Conservation (phyloP, 176 grass and related monocot species). For the Musa acuminata region DNA sequence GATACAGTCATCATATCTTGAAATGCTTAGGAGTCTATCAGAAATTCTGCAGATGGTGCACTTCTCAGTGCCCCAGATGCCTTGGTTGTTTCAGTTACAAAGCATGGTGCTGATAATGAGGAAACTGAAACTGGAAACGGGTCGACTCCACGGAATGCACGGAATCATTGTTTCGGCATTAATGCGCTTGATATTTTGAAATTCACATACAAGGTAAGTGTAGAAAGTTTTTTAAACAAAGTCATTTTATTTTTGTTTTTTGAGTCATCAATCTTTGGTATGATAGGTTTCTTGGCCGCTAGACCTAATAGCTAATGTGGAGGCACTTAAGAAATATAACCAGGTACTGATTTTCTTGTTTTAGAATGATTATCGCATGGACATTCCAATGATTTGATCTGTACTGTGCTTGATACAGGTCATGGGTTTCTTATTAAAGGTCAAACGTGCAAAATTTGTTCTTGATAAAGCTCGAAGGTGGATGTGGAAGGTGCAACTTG, state of each 20-base stretch:
- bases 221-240: neutral
- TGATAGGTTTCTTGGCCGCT: conserved; percentile 94
- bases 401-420: conserved; percentile 36
- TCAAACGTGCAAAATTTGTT: conserved; percentile 88
- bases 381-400: conserved; percentile 3
- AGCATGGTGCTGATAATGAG: conserved; percentile 31
- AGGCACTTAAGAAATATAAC: conserved; percentile 92
- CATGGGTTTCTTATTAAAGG: conserved; percentile 97
- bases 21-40: conserved; percentile 70
- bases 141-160: conserved; percentile 38
- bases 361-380: neutral
- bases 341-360: conserved; percentile 43
- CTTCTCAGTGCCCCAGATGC: conserved; percentile 76
- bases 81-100: conserved; percentile 63
- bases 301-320: conserved; percentile 72
- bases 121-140: conserved; percentile 23
- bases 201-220: conserved; percentile 85
- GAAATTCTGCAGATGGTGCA: conserved; percentile 81
- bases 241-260: neutral
- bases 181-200: conserved; percentile 81
- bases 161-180: conserved; percentile 67
- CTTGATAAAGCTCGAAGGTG: conserved; percentile 84
- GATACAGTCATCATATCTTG: conserved; percentile 11
- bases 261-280: conserved; percentile 22
- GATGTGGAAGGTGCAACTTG: conserved; percentile 81